Base-by-base conservation (phyloP, 2,329 filamentous ascomycete genomes). In the Chrysoporthe puriensis region DNA sequence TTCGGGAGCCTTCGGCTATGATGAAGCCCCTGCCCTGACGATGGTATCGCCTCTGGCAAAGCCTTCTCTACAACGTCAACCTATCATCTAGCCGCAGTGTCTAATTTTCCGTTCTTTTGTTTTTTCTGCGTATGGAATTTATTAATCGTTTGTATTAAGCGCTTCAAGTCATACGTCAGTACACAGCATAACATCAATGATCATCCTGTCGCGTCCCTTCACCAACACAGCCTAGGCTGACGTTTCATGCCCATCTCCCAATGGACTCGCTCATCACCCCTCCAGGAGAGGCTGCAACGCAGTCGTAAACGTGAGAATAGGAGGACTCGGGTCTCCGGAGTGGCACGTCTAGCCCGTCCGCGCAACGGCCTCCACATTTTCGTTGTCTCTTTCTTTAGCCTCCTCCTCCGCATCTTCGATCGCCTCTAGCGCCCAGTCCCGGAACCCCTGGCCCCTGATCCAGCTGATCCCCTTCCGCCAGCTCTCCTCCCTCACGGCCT, bases 381-480 rank as follows among this genome's bases (percentile, higher is more conserved):
- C 74, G 26, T 75, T 75, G 9, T 75, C 76, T 32, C 77, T 76
- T 2, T 78, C 76, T 40, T 70, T 72, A n/a, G 73, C 48, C 13
- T 75, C 75, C 42, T 76, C 78, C 3, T 77, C 80, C 9, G 82
- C 82, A 9, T 84, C 82, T 4, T 80, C 78, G 5, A 88, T 85
- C 46, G 84, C 83, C 58, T 85, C 83, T 0, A 83, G 75, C 0
- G 82, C 82, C 81, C 90, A 89, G 76, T 96, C 92, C 63, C 85
- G 84, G 82, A 88, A 94, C 0, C 91, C 91, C 73, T 94, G 90
- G 0, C 93, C 93, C 64, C 90, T 84, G 52, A 94, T 78, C 84
- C 91, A 91, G 62, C 89, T 88, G 70, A 96, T 79, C 0, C 86
- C 88, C 82, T 93, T 95, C 62, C 93, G 84, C 77, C 91, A 86